Base-by-base conservation (phyloP, 371 early-diverging fungal species). In the Saksenaea oblongispora region DNA sequence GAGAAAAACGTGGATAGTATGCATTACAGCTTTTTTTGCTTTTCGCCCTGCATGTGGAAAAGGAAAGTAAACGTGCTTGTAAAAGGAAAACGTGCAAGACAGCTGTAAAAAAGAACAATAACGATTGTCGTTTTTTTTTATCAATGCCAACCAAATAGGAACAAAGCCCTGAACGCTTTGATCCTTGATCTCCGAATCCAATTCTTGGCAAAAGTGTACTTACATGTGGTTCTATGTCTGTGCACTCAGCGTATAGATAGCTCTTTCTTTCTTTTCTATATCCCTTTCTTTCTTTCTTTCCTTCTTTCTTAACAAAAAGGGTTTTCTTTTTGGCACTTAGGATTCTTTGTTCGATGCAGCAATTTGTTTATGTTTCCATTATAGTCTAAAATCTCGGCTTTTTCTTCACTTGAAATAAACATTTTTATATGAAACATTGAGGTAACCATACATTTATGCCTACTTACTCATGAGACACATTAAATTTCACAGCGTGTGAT, bases 21-120 rank as follows among this genome's bases (percentile, higher is more conserved):
- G 51, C 51, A 26, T 26, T 59, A 34, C 26, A 36, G 3, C 22
- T 31, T 35, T 28, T 58, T 58, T 54, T 36, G 11, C 27, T 31
- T 41, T 22, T 44, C 63, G 41, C 63, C 63, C 63, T 63, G 63
- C 63, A 63, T 63, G 35, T 57, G 22, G 35, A 56, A 56, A 56
- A 56, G 63, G 63, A 35, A 56, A 37, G 17, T 24, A 22, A 62
- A 31, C 44, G 54, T 63, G 63, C 31, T 63, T 28, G 57, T 8
- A 47, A 22, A 22, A n/a, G 24, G 24, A 47, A 47, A 47, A 47
- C 51, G 51, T 47, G 51, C 51, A 47, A 47, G n/a, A 17, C 51
- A 18, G n/a, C 18, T 15, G 17, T 15, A 44, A 44, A 17, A 44
- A 15, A 44, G 51, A 47, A 47, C 22, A 47, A 47, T 47, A 47